phyloP scores from a whole-genome alignment of 345 rosid genomes.

The Citrus mangshanensis region DNA sequence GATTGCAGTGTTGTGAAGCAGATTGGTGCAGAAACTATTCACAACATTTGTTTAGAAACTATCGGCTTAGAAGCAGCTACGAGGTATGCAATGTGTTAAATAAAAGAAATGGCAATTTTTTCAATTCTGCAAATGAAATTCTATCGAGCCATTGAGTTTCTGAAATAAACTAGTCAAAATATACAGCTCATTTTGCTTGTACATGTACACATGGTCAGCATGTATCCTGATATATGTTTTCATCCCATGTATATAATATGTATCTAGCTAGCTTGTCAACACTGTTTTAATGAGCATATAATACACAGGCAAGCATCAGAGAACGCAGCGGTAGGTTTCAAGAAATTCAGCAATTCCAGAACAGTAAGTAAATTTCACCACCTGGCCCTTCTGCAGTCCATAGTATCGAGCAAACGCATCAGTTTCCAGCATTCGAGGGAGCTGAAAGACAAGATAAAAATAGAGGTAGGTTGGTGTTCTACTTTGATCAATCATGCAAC shows the following conservation, averaged over 20 bases:
- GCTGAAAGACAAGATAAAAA: constrained; percentile 17
- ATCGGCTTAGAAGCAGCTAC: too few relatives aligned
- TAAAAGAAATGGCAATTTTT: background rate
- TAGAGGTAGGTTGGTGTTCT: background rate
- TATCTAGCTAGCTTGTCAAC: background rate
- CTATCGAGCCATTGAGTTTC: background rate
- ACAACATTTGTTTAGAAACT: too few relatives aligned
- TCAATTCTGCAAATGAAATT: background rate
- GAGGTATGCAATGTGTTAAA: too few relatives aligned
- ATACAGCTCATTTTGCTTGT: background rate
- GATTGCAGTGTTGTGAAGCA: too few relatives aligned
- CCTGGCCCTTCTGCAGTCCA: constrained; percentile 43
- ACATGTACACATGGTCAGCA: background rate
- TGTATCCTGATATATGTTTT: background rate
- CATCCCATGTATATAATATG: background rate
- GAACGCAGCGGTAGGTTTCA: constrained; percentile 36
- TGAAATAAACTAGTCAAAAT: background rate
- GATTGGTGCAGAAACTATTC: too few relatives aligned
- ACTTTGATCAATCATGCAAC: background rate
- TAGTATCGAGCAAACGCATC: constrained; percentile 40
- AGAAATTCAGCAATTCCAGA: constrained; percentile 25
- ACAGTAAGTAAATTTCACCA: constrained; percentile 31
- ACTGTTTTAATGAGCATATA: background rate
- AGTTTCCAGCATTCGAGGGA: constrained; percentile 31
- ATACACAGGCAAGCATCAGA: background rate